A percentile compares a stretch with the other conserved stretches of the same genome.
Evolutionary conservation across 352 stramenopile genomes (phyloP).

Genomic region (Pythium folliculosum): DNA sequence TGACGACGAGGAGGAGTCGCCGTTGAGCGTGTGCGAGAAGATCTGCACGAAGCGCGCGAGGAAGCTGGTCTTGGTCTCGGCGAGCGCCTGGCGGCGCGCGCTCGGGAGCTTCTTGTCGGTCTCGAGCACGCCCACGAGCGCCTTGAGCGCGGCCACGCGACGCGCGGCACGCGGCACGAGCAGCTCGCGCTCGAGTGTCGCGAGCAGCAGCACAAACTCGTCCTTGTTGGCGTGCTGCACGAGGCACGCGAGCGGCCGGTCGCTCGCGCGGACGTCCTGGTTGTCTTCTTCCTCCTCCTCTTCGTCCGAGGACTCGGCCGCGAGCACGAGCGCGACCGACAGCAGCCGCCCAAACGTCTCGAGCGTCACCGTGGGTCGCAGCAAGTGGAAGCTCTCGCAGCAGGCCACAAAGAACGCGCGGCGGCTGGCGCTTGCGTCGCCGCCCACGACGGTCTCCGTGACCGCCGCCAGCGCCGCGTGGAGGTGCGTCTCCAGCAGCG

Average conservation of each 20-base stretch:
- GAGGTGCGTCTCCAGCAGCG: constrained; percentile 30
- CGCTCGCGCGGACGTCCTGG: background rate
- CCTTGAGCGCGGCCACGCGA: constrained; percentile 56
- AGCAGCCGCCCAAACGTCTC: constrained; percentile 69
- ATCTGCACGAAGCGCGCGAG: constrained; percentile 45
- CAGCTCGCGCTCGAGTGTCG: constrained; percentile 62
- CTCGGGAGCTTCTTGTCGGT: constrained; percentile 63
- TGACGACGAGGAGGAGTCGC: background rate
- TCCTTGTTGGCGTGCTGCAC: constrained; percentile 65
- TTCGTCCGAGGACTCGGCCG: background rate
- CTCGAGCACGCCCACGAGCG: constrained; percentile 53
- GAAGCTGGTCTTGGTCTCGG: constrained; percentile 54
- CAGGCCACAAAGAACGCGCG: constrained; percentile 55
- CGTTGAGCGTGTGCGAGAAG: constrained; percentile 33
- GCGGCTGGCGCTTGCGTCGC: constrained; percentile 20
- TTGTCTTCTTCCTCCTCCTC: background rate
- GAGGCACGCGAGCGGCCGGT: constrained; percentile 26
- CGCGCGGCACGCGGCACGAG: constrained; percentile 35
- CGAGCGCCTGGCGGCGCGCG: constrained; percentile 48
- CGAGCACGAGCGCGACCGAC: constrained; percentile 45
- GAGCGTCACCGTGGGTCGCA: constrained; percentile 46
- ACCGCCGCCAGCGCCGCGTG: constrained; percentile 38
- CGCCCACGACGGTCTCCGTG: constrained; percentile 44
- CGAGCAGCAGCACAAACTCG: constrained; percentile 66
- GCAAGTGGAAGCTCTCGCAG: constrained; percentile 52